These are phyloP conservation scores for Wickerhamiella azyma DNA, from an alignment of 805 yeast genomes.

Conservation along the genomic window DNA sequence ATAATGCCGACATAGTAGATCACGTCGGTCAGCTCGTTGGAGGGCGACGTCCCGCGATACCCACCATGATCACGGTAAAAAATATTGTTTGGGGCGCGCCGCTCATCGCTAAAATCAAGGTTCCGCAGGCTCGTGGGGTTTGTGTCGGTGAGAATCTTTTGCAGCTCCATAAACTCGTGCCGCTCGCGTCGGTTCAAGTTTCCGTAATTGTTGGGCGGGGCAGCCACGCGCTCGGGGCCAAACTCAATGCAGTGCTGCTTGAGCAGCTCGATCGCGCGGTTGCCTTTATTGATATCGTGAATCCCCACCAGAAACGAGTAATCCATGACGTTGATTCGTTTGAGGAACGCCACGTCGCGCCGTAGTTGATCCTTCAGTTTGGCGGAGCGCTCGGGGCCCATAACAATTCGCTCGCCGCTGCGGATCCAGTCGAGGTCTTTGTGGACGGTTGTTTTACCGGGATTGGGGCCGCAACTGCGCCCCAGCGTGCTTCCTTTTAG, in stretches of 20 bases:
- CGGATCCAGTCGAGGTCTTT: slow-evolving; percentile 88
- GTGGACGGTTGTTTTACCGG: slow-evolving; percentile 33
- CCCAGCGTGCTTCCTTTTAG: slow-evolving; percentile 90
- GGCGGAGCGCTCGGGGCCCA: slow-evolving; percentile 58
- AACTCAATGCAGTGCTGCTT: slow-evolving; percentile 14
- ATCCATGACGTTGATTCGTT: slow-evolving; percentile 82
- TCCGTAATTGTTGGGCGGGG: slow-evolving; percentile 6
- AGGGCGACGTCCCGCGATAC: slow-evolving; percentile 52
- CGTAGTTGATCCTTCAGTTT: slow-evolving; percentile 55
- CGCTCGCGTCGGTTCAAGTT: slow-evolving; percentile 12
- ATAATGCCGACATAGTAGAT: slow-evolving; percentile 87
- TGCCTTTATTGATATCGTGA: slow-evolving; percentile 57
- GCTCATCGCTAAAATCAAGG: slow-evolving; percentile 22
- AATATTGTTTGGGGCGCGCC: slow-evolving; percentile 29
- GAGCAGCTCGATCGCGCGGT: slow-evolving; percentile 25
- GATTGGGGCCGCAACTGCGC: slow-evolving; percentile 27
- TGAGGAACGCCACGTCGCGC: slow-evolving; percentile 58
- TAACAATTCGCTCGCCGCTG: slow-evolving; percentile 43
- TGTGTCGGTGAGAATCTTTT: slow-evolving; percentile 23
- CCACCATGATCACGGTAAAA: slow-evolving; percentile 82
- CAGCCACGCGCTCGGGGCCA: slow-evolving; percentile 14
- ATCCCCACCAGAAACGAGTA: slow-evolving; percentile 81
- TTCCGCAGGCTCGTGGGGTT: slow-evolving; percentile 25
- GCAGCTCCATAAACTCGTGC: slow-evolving; percentile 24
- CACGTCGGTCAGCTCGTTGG: slow-evolving; percentile 45